phyloP scores from a whole-genome alignment of 2,329 filamentous ascomycete species.

The Colletotrichum sojae region DNA sequence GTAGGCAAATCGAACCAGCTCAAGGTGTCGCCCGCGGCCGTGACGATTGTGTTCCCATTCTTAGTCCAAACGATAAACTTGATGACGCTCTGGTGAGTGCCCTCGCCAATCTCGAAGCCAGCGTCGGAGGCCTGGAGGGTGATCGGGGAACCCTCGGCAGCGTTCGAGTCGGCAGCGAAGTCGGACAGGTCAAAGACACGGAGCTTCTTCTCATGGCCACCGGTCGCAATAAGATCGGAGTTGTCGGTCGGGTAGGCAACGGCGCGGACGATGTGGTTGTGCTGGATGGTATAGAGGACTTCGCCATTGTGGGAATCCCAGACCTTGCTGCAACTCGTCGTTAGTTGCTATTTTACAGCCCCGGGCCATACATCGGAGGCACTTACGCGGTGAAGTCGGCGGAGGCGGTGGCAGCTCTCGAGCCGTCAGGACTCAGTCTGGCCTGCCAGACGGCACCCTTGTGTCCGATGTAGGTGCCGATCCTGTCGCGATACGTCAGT shows the following conservation, averaged over 20 bases:
- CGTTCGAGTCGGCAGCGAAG: slow-evolving; percentile 56
- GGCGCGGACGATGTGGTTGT: slow-evolving; percentile 95
- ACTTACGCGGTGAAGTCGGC: slow-evolving; percentile 94
- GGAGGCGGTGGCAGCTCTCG: slow-evolving; percentile 90
- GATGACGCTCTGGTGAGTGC: slow-evolving; percentile 88
- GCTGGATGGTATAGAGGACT: slow-evolving; percentile 86
- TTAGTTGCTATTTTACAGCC: no score
- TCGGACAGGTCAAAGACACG: slow-evolving; percentile 90
- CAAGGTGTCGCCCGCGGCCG: slow-evolving; percentile 91
- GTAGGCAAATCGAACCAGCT: slow-evolving; percentile 94
- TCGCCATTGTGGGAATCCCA: slow-evolving; percentile 98
- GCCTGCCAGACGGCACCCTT: slow-evolving; percentile 99
- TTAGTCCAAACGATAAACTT: slow-evolving; percentile 97
- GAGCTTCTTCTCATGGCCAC: slow-evolving; percentile 96
- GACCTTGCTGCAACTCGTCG: slow-evolving; percentile 77
- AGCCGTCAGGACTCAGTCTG: slow-evolving; percentile 88
- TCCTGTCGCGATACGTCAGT: slow-evolving; percentile 76
- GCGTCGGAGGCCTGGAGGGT: slow-evolving; percentile 69
- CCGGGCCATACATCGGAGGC: background rate
- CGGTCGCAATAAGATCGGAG: slow-evolving; percentile 89
- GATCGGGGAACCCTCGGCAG: slow-evolving; percentile 52
- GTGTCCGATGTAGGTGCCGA: slow-evolving; percentile 97
- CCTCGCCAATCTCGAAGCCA: slow-evolving; percentile 89
- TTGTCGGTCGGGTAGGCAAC: slow-evolving; percentile 89
- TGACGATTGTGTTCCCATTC: slow-evolving; percentile 90